Evolutionary conservation across 805 yeast species (phyloP).

Genomic region (Metschnikowia vanudenii): DNA sequence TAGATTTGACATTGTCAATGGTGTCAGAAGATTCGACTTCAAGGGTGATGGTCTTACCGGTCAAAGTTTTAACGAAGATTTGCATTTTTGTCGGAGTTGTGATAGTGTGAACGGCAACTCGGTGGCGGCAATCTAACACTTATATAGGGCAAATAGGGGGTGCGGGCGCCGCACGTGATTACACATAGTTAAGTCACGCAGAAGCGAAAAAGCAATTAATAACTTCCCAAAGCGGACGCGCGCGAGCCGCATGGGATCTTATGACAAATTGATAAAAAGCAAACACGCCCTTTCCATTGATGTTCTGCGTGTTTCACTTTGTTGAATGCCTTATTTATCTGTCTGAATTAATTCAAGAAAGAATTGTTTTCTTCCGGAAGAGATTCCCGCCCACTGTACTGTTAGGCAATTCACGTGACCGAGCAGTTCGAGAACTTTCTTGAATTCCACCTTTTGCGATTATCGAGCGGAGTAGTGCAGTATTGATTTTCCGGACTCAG

Average conservation of each 20-base stretch:
- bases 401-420: slow-evolving; percentile 1
- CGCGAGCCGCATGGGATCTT: slow-evolving; percentile 7
- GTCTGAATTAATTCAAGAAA: background rate
- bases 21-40: slow-evolving; percentile 90
- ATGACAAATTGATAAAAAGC: background rate
- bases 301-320: no score
- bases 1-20: slow-evolving; percentile 26
- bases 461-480: no score
- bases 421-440: slow-evolving; percentile 2
- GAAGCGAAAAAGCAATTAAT: slow-evolving; percentile 16
- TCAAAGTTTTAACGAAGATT: slow-evolving; percentile 47
- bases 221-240: slow-evolving; percentile 7
- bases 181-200: slow-evolving; percentile 19
- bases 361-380: no score
- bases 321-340: background rate
- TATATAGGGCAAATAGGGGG: slow-evolving; percentile 23
- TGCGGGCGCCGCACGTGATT: slow-evolving; percentile 18
- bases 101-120: slow-evolving; percentile 2
- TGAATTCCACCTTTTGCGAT: background rate
- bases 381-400: no score
- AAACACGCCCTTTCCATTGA: no score
- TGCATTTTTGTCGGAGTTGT: slow-evolving; percentile 22
- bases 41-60: slow-evolving; percentile 72
- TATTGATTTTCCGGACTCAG: no score
- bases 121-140: slow-evolving; percentile 20